Evolutionary conservation across 2,329 filamentous ascomycete genomes (phyloP).

Genomic region (Fusarium palustre): DNA sequence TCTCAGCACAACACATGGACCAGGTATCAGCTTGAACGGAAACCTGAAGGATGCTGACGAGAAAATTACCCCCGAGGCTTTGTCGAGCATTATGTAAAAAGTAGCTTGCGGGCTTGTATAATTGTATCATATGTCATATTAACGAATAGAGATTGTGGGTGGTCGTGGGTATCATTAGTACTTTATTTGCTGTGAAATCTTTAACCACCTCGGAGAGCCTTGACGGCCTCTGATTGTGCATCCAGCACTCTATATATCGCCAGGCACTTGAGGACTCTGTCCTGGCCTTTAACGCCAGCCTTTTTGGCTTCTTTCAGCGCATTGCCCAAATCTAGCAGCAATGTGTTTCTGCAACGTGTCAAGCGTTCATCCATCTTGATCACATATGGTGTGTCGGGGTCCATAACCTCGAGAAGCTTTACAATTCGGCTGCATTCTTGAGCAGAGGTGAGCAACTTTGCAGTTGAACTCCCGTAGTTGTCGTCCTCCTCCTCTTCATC

Average conservation of each 20-base stretch:
- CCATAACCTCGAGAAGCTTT: conserved; percentile 58
- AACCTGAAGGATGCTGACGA: conserved; percentile 75
- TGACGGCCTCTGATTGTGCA: conserved; percentile 65
- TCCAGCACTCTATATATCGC: conserved; percentile 65
- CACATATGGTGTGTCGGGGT: conserved; percentile 62
- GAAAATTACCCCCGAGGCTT: conserved; percentile 63
- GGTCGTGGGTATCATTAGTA: conserved; percentile 49
- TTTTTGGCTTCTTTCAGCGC: conserved; percentile 60
- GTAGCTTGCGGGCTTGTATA: conserved; percentile 42
- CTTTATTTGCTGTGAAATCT: conserved; percentile 39
- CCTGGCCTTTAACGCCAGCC: conserved; percentile 57
- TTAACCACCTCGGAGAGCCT: conserved; percentile 57
- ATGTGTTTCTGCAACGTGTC: conserved; percentile 65
- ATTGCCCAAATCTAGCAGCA: conserved; percentile 66
- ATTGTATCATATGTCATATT: conserved; percentile 56
- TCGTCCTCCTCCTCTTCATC: conserved; percentile 54
- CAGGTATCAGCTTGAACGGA: conserved; percentile 88
- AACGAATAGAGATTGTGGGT: conserved; percentile 37
- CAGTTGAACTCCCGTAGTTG: conserved; percentile 60
- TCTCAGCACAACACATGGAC: conserved; percentile 86
- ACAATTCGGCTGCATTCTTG: conserved; percentile 59
- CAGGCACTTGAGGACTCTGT: conserved; percentile 63
- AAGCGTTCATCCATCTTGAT: conserved; percentile 65
- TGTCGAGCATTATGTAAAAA: conserved; percentile 66
- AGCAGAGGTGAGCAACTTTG: conserved; percentile 60